Evolutionary conservation across 1,284 basidiomycete species (phyloP), one percentile per base, ranked within the genome.

Genomic region (Phlebopus sp.): DNA sequence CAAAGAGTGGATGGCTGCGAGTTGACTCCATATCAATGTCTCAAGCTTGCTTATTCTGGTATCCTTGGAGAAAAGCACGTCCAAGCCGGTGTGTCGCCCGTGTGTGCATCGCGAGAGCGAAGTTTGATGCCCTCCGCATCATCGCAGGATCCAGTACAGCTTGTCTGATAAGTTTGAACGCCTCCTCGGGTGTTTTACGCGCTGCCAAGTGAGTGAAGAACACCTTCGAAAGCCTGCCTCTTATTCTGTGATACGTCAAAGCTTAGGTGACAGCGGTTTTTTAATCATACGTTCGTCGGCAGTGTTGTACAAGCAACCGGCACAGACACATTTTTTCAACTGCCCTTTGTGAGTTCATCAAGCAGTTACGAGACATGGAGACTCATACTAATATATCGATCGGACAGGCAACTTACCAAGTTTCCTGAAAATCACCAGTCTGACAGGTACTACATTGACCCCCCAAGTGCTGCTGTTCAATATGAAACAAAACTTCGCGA

Each of bases 221-320:
- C n/a, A 40, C n/a, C n/a, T 5, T 11, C 39, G 4, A 18, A 19
- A n/a, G 15, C 38, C 36, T 34, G 37, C 35, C 34, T 37, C 31
- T 29, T 40, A 34, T 29, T 49, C 41, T 14, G 19, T 44, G 46
- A 36, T 42, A 18, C 37, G 42, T 43, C 50, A 27, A 57, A 92
- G 89, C 63, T 71, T 95, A 48, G 92, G 92, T 14, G 92, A 95
- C 66, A 92, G 90, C 40, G 89, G 90, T 11, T 94, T 86, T 63
- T 73, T 82, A 51, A 82, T 95, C 47, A 78, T 94, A 47, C 83
- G 90, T 23, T 79, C 81, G 11, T 82, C 81, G 25, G 75, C 78
- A 11, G 71, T 90, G 19, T 68, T 84, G 32, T 73, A 91, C 60
- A 73, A 72, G 50, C 83, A 89, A 59, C 72, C 71, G 39, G 62